Base-by-base conservation (phyloP, 202 grass and related monocot species). In the Hordeum pubiflorum region DNA sequence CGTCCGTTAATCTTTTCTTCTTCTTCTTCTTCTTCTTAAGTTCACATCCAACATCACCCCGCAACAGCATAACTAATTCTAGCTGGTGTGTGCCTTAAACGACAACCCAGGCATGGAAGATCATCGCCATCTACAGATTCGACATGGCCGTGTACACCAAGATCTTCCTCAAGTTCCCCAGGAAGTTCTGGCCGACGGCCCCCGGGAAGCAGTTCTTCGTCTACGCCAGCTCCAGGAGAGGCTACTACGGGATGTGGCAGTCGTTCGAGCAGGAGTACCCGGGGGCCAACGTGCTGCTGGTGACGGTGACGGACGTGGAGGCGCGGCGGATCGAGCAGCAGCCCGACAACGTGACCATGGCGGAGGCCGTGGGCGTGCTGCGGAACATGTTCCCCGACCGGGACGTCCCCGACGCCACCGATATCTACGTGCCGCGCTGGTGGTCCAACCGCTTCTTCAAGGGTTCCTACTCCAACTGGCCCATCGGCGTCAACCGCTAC, bases 401-500 rank as follows among this genome's bases (percentile, higher is more conserved):
- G 13, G 39, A 46, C 68, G 68, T 71, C 12, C 68, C 68, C 22
- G 68, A 46, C 40, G 68, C 68, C 12, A 71, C 68, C 1, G 68
- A 71, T 6, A 48, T 71, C 68, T 71, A 71, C 68, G 68, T 71
- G 68, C 68, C 68, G 3, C 6, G 68, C 21, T 71, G 68, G 68
- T 71, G 68, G 68, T 71, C 40, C 68, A 17, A 71, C 68, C 39
- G 39, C 6, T 70, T 70, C 67, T 70, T 70, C 39, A 44, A 9
- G 67, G 67, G 67, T 12, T 70, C 67, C 67, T 70, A 70, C 67
- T 70, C 67, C 67, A 70, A 70, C 67, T 70, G 67, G 39, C 67
- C 67, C 67, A 26, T 70, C 39, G 67, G 67, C 67, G 67, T 70
- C 67, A 70, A 70, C 39, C 67, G 67, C 67, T 27, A 70, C 67